A percentile compares a stretch with the other conserved stretches of the same genome.
phyloP scores from a whole-genome alignment of 805 yeast species.

The Candida sakaeoensis region DNA sequence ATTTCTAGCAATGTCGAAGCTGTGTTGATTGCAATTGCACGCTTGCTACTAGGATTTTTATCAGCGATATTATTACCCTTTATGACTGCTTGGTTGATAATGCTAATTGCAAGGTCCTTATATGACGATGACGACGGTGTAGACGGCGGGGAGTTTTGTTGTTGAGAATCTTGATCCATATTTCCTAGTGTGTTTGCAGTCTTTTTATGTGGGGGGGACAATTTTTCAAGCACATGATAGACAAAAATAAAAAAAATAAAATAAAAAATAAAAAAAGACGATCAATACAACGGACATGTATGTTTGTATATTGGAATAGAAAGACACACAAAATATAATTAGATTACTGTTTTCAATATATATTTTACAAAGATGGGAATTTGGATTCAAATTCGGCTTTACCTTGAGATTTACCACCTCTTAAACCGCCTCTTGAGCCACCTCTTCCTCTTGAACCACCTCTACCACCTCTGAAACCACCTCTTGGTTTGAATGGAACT shows the following conservation, averaged over 20 bases:
- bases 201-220: constrained; percentile 2
- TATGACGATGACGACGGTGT: constrained; percentile 6
- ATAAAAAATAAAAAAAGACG: too few relatives aligned
- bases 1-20: constrained; percentile 33
- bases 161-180: constrained; percentile 3
- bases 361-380: constrained; percentile 62
- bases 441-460: constrained; percentile 33
- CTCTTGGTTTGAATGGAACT: constrained; percentile 33
- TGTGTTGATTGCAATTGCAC: constrained; percentile 35
- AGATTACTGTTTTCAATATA: neutral
- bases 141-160: constrained; percentile 1
- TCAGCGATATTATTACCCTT: constrained; percentile 14
- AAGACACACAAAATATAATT: neutral
- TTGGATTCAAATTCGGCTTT: constrained; percentile 51
- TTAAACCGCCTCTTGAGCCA: constrained; percentile 46
- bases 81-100: constrained; percentile 9
- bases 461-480: constrained; percentile 27
- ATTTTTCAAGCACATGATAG: constrained; percentile 6
- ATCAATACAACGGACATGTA: neutral
- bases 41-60: constrained; percentile 19
- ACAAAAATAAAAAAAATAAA: neutral
- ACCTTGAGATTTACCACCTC: constrained; percentile 40
- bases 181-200: neutral
- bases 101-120: constrained; percentile 7
- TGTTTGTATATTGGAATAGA: too few relatives aligned